A percentile compares a stretch with the other conserved stretches of the same genome.
phyloP scores from a whole-genome alignment of 2,329 filamentous ascomycete genomes.

The Fulvia fulva region DNA sequence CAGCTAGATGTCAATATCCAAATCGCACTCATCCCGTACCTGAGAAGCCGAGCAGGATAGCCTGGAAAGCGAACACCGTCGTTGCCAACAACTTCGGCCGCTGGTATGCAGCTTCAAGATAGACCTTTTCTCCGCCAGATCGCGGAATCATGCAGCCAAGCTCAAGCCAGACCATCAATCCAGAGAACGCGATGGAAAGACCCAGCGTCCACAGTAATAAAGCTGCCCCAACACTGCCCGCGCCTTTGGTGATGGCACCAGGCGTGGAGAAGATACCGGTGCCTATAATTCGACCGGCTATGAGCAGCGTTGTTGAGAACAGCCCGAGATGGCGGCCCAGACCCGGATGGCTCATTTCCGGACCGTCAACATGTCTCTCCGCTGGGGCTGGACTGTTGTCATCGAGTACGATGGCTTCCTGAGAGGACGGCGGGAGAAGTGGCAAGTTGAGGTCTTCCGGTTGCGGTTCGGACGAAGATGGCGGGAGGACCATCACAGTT shows the following conservation, averaged over 20 bases:
- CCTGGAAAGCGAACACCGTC: conserved; percentile 60
- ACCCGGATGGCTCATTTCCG: neutral
- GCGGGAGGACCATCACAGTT: no score
- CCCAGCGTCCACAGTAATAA: conserved; percentile 64
- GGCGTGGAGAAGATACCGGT: conserved; percentile 7
- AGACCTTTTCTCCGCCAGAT: conserved; percentile 62
- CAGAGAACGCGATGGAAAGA: conserved; percentile 53
- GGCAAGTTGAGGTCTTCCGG: neutral
- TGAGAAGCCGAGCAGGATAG: conserved; percentile 58
- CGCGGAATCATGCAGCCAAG: conserved; percentile 62
- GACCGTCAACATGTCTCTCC: neutral
- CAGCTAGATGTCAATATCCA: conserved; percentile 30
- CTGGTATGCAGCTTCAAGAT: conserved; percentile 64
- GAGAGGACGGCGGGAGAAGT: neutral
- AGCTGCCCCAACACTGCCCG: conserved; percentile 59
- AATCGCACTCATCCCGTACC: conserved; percentile 13
- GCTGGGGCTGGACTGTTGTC: neutral
- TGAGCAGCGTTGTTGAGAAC: conserved; percentile 15
- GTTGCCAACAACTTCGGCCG: conserved; percentile 62
- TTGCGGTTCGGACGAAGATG: neutral
- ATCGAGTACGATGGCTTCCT: neutral
- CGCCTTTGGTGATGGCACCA: conserved; percentile 24
- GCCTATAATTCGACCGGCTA: conserved; percentile 3
- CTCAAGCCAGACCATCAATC: conserved; percentile 59
- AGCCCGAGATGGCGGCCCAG: conserved; percentile 16